Evolutionary conservation across 225 moss, liverwort and hornwort species (phyloP).

Genomic region (Pleurozium schreberi): DNA sequence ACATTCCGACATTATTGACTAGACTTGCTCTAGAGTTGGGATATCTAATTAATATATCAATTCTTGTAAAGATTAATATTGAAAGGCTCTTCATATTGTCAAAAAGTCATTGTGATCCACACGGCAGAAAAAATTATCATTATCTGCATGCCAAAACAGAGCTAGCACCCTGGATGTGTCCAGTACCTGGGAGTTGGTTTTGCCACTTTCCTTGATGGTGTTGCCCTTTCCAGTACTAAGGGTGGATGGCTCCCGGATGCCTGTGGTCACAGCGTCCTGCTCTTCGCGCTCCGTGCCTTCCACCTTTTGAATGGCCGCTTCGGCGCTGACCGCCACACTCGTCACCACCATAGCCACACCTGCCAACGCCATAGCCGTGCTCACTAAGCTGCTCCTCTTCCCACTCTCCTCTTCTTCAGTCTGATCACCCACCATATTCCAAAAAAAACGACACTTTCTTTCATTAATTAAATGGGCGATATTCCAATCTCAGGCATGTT

Average conservation of each 20-base stretch:
- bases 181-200: conserved; percentile 23
- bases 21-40: neutral
- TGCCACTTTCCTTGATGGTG: conserved; percentile 24
- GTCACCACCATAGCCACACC: conserved; percentile 13
- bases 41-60: neutral
- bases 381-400: conserved; percentile 10
- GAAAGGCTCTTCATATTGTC: too few species aligned
- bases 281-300: conserved; percentile 32
- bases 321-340: conserved; percentile 12
- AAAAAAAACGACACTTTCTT: neutral
- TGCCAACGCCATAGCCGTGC: conserved; percentile 24
- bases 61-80: neutral
- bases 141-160: neutral
- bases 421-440: neutral
- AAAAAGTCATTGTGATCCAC: neutral
- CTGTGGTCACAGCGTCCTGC: conserved; percentile 51
- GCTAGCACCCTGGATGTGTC: neutral
- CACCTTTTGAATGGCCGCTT: conserved; percentile 39
- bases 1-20: neutral
- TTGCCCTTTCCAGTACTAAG: conserved; percentile 31
- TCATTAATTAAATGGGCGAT: neutral
- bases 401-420: neutral
- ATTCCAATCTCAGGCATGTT: neutral
- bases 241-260: conserved; percentile 27
- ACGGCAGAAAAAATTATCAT: neutral